A percentile compares a stretch with the other conserved stretches of the same genome.
phyloP scores from a whole-genome alignment of 2,329 filamentous ascomycete genomes.

The Penicillium sumatraense region DNA sequence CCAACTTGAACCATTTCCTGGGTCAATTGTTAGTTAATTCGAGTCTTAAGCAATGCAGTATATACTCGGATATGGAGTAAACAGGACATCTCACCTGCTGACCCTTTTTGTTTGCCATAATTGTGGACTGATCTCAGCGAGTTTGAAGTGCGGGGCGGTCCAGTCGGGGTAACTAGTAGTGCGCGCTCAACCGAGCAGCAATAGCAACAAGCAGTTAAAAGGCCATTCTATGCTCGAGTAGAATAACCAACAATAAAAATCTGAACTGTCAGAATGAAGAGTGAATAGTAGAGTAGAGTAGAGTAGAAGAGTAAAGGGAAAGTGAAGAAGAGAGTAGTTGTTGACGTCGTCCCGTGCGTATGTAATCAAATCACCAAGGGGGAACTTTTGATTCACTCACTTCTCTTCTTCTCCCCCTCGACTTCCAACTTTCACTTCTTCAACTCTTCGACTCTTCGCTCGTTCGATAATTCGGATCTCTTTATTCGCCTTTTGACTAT shows the following conservation, averaged over 20 bases:
- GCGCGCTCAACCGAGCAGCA: conserved; percentile 21
- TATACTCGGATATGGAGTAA: not conserved
- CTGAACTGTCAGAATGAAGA: too few relatives aligned
- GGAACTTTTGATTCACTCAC: too few relatives aligned
- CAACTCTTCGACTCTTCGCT: too few relatives aligned
- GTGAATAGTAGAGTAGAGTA: not conserved
- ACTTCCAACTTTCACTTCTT: not conserved
- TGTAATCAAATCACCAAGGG: conserved; percentile 27
- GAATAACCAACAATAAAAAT: too few relatives aligned
- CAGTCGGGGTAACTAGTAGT: conserved; percentile 4
- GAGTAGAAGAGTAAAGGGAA: not conserved
- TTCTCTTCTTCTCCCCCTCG: not conserved
- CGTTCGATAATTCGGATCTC: too few relatives aligned
- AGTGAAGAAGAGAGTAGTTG: not conserved
- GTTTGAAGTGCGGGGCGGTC: conserved; percentile 28
- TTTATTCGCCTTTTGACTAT: too few relatives aligned
- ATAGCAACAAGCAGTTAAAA: conserved; percentile 1
- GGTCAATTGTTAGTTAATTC: conserved; percentile 20
- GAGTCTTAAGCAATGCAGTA: not conserved
- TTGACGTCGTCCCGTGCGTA: conserved; percentile 12
- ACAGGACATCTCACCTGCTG: conserved; percentile 70
- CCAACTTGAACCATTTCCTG: conserved; percentile 99
- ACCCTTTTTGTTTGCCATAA: conserved; percentile 59
- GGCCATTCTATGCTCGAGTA: not conserved
- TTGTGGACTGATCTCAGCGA: conserved; percentile 21